phyloP scores from a whole-genome alignment of 202 grass and related monocot genomes.

The Saccharum hybrid region DNA sequence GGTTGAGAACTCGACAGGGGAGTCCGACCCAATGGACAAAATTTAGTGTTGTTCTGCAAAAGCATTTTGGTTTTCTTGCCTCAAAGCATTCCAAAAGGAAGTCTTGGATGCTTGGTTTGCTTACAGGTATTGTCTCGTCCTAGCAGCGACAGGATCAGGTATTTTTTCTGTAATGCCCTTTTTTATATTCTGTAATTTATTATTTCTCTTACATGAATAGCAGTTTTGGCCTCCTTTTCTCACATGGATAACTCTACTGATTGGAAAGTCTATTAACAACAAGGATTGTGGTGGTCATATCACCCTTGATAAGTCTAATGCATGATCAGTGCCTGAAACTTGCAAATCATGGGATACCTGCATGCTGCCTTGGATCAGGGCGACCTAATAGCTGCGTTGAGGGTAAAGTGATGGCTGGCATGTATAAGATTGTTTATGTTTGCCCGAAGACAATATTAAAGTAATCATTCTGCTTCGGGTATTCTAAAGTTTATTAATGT shows the following conservation, averaged over 20 bases:
- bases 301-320: conserved; percentile 98
- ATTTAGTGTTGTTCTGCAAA: conserved; percentile 58
- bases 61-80: conserved; percentile 66
- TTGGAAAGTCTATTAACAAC: conserved; percentile 86
- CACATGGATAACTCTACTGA: conserved; percentile 30
- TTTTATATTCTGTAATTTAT: background rate
- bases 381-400: conserved; percentile 79
- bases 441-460: conserved; percentile 92
- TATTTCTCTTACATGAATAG: background rate
- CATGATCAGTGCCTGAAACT: conserved; percentile 92
- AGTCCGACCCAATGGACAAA: conserved; percentile 2
- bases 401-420: conserved; percentile 82
- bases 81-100: conserved; percentile 86
- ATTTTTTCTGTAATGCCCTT: background rate
- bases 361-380: conserved; percentile 95
- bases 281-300: conserved; percentile 84
- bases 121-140: conserved; percentile 76
- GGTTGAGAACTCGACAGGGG: background rate
- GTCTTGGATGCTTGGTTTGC: conserved; percentile 77
- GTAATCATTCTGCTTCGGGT: conserved; percentile 46
- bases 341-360: conserved; percentile 78
- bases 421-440: conserved; percentile 95
- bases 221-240: background rate
- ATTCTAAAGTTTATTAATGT: conserved; percentile 16
- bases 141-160: conserved; percentile 97